Percentiles rank a stretch among this genome's conserved stretches.
Evolutionary conservation across 73 alveolate genomes (phyloP).

Genomic region (Symbiodinium pilosum): DNA sequence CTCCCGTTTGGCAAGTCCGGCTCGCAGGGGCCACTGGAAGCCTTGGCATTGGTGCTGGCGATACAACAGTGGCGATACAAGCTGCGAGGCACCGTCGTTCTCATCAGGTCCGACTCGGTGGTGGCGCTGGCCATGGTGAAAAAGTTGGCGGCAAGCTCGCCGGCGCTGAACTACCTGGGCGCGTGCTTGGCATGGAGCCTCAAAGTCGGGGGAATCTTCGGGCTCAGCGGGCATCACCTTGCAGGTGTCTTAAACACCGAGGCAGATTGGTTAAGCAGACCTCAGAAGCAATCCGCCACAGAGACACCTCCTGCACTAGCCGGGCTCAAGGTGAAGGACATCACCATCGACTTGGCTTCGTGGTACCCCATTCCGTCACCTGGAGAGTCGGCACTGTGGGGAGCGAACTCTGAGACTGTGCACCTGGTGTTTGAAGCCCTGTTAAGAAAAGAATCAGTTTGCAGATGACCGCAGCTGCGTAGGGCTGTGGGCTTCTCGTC

Average conservation of each 20-base stretch:
- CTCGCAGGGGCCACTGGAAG: neutral
- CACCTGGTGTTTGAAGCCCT: too few relatives aligned
- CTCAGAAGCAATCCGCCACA: neutral
- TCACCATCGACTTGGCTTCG: too few relatives aligned
- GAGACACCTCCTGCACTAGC: neutral
- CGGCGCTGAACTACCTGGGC: slow-evolving; percentile 1
- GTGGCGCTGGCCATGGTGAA: neutral
- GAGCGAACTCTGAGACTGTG: too few relatives aligned
- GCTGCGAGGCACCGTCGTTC: neutral
- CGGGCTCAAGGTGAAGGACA: neutral
- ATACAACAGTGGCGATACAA: neutral
- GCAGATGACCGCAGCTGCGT: too few relatives aligned
- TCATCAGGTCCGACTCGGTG: neutral
- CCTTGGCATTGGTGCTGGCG: neutral
- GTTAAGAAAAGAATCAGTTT: too few relatives aligned
- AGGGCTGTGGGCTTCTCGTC: too few relatives aligned
- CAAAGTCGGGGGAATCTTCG: neutral
- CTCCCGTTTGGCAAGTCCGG: neutral
- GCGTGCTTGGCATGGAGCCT: neutral
- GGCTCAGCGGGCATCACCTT: neutral
- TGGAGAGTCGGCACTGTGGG: too few relatives aligned
- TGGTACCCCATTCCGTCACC: too few relatives aligned
- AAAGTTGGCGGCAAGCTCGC: neutral
- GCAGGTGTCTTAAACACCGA: neutral
- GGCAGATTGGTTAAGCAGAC: neutral